These are phyloP conservation scores for Colletotrichum truncatum DNA, from an alignment of 2,329 filamentous ascomycete genomes.

Conservation along the genomic window DNA sequence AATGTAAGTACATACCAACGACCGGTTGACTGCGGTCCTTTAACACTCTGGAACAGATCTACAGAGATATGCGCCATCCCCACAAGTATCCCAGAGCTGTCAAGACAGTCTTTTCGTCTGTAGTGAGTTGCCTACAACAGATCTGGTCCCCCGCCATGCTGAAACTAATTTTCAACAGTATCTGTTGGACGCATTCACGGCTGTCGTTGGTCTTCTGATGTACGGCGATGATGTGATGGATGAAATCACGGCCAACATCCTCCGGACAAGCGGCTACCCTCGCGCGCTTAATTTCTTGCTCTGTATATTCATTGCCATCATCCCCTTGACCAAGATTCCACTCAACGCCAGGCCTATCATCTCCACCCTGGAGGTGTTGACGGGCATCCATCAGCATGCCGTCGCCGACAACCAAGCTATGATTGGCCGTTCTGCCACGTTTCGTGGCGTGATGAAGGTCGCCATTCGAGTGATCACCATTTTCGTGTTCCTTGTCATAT, in stretches of 20 bases:
- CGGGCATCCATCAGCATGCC: slow-evolving; percentile 70
- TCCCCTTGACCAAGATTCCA: slow-evolving; percentile 95
- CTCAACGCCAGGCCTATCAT: slow-evolving; percentile 90
- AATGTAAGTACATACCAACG: slow-evolving; percentile 59
- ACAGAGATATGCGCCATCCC: slow-evolving; percentile 75
- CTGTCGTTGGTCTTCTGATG: slow-evolving; percentile 89
- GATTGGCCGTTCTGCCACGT: slow-evolving; percentile 64
- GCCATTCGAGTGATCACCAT: slow-evolving; percentile 73
- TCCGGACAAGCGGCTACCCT: slow-evolving; percentile 79
- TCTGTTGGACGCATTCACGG: slow-evolving; percentile 82
- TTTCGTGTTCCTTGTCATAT: slow-evolving; percentile 78
- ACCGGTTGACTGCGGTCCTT: not conserved
- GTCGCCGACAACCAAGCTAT: slow-evolving; percentile 56
- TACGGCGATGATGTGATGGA: slow-evolving; percentile 90
- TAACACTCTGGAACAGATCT: slow-evolving; percentile 53
- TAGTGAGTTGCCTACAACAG: slow-evolving; percentile 59
- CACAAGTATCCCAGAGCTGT: slow-evolving; percentile 82
- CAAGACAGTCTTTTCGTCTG: slow-evolving; percentile 85
- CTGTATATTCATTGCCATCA: slow-evolving; percentile 88
- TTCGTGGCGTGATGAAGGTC: slow-evolving; percentile 67
- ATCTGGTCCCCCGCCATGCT: not conserved
- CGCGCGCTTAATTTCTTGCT: slow-evolving; percentile 78
- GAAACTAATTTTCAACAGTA: slow-evolving; percentile 57
- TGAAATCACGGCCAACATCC: slow-evolving; percentile 90
- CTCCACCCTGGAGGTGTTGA: slow-evolving; percentile 80